phyloP scores from a whole-genome alignment of 495 filamentous ascomycete genomes.

The Bathelium albidoporum region DNA sequence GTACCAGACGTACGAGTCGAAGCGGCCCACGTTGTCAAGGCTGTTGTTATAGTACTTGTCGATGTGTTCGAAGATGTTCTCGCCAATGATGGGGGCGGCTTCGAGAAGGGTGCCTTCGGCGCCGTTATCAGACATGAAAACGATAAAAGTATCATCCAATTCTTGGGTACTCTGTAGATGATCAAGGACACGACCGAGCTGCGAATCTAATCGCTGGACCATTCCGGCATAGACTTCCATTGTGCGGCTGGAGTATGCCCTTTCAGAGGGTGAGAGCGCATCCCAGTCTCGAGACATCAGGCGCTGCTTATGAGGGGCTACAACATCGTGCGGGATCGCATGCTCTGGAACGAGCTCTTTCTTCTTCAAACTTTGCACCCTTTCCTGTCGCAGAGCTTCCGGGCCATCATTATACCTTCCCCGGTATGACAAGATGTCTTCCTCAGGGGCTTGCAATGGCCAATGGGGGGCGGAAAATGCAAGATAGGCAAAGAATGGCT shows the following conservation, averaged over 20 bases:
- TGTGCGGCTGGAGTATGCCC: slow-evolving; percentile 38
- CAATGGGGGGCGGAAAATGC: slow-evolving; percentile 54
- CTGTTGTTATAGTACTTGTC: slow-evolving; percentile 51
- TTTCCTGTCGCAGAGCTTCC: slow-evolving; percentile 41
- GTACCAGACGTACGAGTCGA: slow-evolving; percentile 52
- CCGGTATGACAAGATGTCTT: slow-evolving; percentile 43
- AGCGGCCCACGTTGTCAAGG: slow-evolving; percentile 47
- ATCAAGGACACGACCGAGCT: slow-evolving; percentile 45
- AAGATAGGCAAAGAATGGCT: slow-evolving; percentile 52
- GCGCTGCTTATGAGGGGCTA: slow-evolving; percentile 32
- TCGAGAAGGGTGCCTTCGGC: slow-evolving; percentile 48
- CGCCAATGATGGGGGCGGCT: slow-evolving; percentile 39
- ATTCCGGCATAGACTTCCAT: slow-evolving; percentile 53
- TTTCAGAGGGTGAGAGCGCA: slow-evolving; percentile 37
- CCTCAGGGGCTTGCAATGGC: slow-evolving; percentile 47
- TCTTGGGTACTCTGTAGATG: slow-evolving; percentile 43
- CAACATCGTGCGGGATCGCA: slow-evolving; percentile 43
- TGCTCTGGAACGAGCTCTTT: slow-evolving; percentile 42
- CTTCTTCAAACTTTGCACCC: slow-evolving; percentile 41
- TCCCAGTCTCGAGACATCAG: slow-evolving; percentile 37
- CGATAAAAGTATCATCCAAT: slow-evolving; percentile 49
- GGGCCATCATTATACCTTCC: slow-evolving; percentile 49
- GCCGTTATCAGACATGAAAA: slow-evolving; percentile 55
- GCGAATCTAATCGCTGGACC: slow-evolving; percentile 48
- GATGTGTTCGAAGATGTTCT: slow-evolving; percentile 38